Evolutionary conservation across 1,284 basidiomycete species (phyloP).

Genomic region (Leccinum pallidistipes): DNA sequence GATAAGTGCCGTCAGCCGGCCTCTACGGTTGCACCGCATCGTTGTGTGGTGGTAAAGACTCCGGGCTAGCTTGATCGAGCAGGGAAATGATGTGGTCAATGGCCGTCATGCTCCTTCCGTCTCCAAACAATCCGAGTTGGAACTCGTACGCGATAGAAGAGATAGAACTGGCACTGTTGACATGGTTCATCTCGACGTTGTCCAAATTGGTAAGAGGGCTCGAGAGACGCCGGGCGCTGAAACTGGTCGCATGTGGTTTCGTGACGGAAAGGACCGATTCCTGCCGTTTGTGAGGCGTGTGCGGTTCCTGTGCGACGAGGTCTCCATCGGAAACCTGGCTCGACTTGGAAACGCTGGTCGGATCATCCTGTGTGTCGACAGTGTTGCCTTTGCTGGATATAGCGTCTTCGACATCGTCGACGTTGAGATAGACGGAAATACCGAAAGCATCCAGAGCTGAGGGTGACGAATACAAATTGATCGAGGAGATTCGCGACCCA

Average conservation of each 20-base stretch:
- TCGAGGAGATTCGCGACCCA: constrained; percentile 4
- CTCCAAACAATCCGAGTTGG: constrained; percentile 26
- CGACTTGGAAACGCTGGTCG: background rate
- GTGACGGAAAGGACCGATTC: constrained; percentile 16
- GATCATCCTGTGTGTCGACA: background rate
- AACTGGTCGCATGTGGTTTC: background rate
- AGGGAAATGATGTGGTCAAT: constrained; percentile 31
- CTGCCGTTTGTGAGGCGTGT: constrained; percentile 18
- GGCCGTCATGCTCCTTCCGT: constrained; percentile 25
- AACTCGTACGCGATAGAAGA: constrained; percentile 33
- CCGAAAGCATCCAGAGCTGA: constrained; percentile 22
- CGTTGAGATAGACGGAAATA: constrained; percentile 22
- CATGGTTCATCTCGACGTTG: constrained; percentile 10
- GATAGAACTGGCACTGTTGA: constrained; percentile 24
- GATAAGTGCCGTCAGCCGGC: constrained; percentile 6
- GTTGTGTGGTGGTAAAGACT: constrained; percentile 1
- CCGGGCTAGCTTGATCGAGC: constrained; percentile 29
- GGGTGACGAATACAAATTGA: constrained; percentile 17
- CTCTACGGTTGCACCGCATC: constrained; percentile 5
- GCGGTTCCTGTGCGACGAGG: background rate
- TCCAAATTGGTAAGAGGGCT: constrained; percentile 23
- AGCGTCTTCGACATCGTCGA: constrained; percentile 7
- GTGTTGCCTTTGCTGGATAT: background rate
- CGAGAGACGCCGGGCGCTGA: constrained; percentile 11
- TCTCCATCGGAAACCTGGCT: constrained; percentile 6